phyloP scores from a whole-genome alignment of 805 yeast genomes.

The Yamadazyma takamatsuzukensis region DNA sequence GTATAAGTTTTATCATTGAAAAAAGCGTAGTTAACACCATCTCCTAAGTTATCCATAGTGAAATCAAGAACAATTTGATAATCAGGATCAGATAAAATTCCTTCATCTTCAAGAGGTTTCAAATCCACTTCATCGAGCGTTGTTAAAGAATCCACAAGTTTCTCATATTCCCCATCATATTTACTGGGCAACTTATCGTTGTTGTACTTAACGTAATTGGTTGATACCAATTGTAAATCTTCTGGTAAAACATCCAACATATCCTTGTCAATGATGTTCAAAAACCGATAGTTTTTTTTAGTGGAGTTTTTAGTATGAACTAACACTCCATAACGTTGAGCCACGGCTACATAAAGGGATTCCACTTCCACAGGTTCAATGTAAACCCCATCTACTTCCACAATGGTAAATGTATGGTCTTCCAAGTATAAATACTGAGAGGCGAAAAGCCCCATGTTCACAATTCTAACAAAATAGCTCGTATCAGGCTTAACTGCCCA shows the following conservation, averaged over 20 bases:
- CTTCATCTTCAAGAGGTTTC: conserved; percentile 28
- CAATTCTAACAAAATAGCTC: conserved; percentile 76
- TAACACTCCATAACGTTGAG: conserved; percentile 86
- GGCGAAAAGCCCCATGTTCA: conserved; percentile 87
- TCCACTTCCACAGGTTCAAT: conserved; percentile 72
- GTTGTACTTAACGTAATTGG: conserved; percentile 67
- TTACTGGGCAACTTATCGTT: conserved; percentile 32
- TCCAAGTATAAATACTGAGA: conserved; percentile 88
- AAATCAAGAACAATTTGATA: conserved; percentile 67
- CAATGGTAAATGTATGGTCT: conserved; percentile 80
- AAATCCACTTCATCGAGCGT: conserved; percentile 41
- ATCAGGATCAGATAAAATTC: conserved; percentile 64
- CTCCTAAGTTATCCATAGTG: conserved; percentile 74
- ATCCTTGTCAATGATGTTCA: conserved; percentile 73
- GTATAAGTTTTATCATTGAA: conserved; percentile 83
- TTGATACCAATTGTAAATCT: conserved; percentile 64
- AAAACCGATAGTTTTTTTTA: conserved; percentile 69
- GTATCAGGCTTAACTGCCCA: conserved; percentile 79
- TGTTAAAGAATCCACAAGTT: conserved; percentile 41
- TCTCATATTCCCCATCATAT: conserved; percentile 18
- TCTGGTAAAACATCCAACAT: conserved; percentile 78
- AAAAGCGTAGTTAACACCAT: conserved; percentile 95
- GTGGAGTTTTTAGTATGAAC: conserved; percentile 66
- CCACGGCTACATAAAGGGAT: conserved; percentile 76
- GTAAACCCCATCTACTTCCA: conserved; percentile 89